These are phyloP conservation scores for Lachancea thermotolerans DNA, from an alignment of 805 yeast genomes.

Conservation along the genomic window DNA sequence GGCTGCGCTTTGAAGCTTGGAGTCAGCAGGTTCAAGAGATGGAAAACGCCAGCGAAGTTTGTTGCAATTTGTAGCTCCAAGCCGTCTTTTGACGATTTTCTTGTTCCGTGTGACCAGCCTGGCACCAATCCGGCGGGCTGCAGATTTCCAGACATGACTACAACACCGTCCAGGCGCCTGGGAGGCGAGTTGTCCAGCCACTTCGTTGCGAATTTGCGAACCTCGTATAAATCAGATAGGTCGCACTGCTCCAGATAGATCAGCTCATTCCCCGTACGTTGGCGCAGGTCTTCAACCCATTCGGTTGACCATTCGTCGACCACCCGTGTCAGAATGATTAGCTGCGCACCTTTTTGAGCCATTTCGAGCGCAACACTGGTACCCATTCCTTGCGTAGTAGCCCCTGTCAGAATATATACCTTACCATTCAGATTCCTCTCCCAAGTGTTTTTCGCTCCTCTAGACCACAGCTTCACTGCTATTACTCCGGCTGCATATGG, in stretches of 20 bases:
- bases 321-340: slow-evolving; percentile 63
- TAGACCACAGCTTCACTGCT: slow-evolving; percentile 62
- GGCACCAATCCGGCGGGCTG: slow-evolving; percentile 54
- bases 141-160: slow-evolving; percentile 82
- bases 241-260: slow-evolving; percentile 91
- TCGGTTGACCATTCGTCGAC: slow-evolving; percentile 74
- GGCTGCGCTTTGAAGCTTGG: slow-evolving; percentile 87
- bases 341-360: slow-evolving; percentile 80
- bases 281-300: slow-evolving; percentile 70
- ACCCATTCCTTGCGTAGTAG: slow-evolving; percentile 81
- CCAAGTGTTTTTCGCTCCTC: slow-evolving; percentile 83
- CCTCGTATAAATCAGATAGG: slow-evolving; percentile 60
- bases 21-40: slow-evolving; percentile 67
- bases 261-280: slow-evolving; percentile 58
- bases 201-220: slow-evolving; percentile 84
- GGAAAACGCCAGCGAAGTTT: slow-evolving; percentile 77
- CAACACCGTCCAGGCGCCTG: slow-evolving; percentile 80
- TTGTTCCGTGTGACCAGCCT: slow-evolving; percentile 29
- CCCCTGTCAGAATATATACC: slow-evolving; percentile 84
- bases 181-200: slow-evolving; percentile 93
- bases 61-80: slow-evolving; percentile 78
- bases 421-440: slow-evolving; percentile 88
- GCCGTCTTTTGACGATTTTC: slow-evolving; percentile 72
- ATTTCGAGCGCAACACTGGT: slow-evolving; percentile 65
- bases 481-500: slow-evolving; percentile 46